Conservation (phyloP, 2,329 filamentous ascomycete species). For the Monilinia laxa region DNA sequence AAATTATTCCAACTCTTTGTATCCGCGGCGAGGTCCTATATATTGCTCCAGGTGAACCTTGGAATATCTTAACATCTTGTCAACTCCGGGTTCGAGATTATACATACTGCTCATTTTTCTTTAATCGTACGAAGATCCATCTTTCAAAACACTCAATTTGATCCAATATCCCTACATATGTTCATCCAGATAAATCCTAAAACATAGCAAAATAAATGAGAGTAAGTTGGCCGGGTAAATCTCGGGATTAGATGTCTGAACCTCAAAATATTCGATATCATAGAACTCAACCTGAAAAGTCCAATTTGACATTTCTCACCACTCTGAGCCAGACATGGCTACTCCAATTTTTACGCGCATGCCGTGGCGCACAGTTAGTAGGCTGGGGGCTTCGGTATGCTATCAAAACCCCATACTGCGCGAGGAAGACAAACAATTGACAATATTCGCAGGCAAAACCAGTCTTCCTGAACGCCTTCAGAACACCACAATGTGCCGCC, state of each 20-base stretch:
- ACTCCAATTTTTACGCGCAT: slow-evolving; percentile 33
- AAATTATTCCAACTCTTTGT: too few relatives aligned
- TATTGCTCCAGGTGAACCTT: too few relatives aligned
- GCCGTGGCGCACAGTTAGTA: slow-evolving; percentile 32
- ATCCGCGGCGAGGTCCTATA: too few relatives aligned
- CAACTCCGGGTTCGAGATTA: too few relatives aligned
- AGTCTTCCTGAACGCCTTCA: slow-evolving; percentile 18
- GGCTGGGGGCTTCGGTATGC: slow-evolving; percentile 25
- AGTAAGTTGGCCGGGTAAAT: slow-evolving; percentile 6
- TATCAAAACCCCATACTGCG: background rate
- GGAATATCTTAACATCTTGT: too few relatives aligned
- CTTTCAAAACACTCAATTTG: too few relatives aligned
- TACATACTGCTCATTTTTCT: too few relatives aligned
- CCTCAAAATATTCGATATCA: slow-evolving; percentile 22
- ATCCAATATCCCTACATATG: too few relatives aligned
- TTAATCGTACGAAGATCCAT: too few relatives aligned
- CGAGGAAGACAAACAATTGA: slow-evolving; percentile 10
- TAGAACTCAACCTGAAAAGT: slow-evolving; percentile 12
- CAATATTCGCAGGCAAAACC: slow-evolving; percentile 28
- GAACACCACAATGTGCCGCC: slow-evolving; percentile 14
- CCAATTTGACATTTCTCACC: slow-evolving; percentile 6
- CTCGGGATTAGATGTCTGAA: slow-evolving; percentile 6
- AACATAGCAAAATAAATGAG: background rate
- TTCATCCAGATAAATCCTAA: too few relatives aligned
- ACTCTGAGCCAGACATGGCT: slow-evolving; percentile 31